Conservation (phyloP, 2,329 filamentous ascomycete species). For the Calonectria multiphialidica region DNA sequence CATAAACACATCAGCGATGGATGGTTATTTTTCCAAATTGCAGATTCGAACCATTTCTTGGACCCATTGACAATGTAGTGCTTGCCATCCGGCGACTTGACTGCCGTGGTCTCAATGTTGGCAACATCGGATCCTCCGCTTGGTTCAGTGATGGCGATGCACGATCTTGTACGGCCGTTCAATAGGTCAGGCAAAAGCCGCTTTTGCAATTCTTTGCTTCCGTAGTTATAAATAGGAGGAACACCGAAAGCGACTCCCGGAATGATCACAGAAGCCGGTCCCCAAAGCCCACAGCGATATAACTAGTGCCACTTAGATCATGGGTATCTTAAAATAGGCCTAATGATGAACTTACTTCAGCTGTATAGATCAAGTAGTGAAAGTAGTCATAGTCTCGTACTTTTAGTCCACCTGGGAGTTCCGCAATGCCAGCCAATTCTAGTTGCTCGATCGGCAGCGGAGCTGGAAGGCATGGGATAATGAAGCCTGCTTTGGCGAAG, state of each 20-base stretch:
- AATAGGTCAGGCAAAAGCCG: neutral
- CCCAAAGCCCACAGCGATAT: neutral
- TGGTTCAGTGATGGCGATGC: conserved; percentile 10
- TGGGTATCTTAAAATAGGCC: too few relatives aligned
- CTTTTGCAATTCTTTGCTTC: neutral
- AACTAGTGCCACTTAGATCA: neutral
- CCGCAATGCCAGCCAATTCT: neutral
- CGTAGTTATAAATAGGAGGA: neutral
- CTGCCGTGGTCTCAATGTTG: neutral
- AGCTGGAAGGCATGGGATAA: conserved; percentile 2
- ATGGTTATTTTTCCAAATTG: too few relatives aligned
- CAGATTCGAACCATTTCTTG: conserved; percentile 6
- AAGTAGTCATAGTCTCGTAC: neutral
- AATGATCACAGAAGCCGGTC: neutral
- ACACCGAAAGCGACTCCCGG: neutral
- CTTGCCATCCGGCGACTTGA: neutral
- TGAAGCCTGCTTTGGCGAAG: conserved; percentile 1
- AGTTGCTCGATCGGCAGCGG: neutral
- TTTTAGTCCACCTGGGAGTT: neutral
- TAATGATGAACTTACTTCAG: neutral
- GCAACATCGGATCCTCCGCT: conserved; percentile 4
- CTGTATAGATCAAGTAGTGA: neutral
- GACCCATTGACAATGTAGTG: conserved; percentile 4
- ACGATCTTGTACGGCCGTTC: neutral
- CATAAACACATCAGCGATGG: too few relatives aligned